Evolutionary conservation across 2,329 filamentous ascomycete genomes (phyloP).

Genomic region (Leptographium lundbergii): DNA sequence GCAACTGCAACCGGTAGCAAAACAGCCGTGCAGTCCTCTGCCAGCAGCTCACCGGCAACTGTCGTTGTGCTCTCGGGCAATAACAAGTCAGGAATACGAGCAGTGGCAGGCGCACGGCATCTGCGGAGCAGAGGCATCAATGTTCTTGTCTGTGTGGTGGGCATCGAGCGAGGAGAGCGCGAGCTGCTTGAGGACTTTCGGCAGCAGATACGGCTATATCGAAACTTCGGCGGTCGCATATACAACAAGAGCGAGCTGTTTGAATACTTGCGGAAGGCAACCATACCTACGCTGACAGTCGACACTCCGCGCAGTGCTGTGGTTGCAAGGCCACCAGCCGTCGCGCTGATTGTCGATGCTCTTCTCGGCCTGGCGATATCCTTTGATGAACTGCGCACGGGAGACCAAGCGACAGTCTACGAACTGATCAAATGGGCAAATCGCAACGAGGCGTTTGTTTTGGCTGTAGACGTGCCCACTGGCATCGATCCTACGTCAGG

Average conservation of each 20-base stretch:
- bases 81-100: conserved; percentile 75
- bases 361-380: conserved; percentile 75
- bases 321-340: conserved; percentile 45
- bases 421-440: conserved; percentile 93
- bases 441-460: conserved; percentile 65
- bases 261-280: conserved; percentile 40
- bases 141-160: conserved; percentile 72
- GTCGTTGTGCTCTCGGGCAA: conserved; percentile 85
- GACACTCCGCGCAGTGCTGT: conserved; percentile 21
- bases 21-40: neutral
- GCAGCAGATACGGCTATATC: conserved; percentile 73
- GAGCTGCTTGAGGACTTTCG: conserved; percentile 70
- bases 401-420: conserved; percentile 72
- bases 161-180: conserved; percentile 66
- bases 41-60: conserved; percentile 17
- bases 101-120: conserved; percentile 75
- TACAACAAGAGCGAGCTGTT: conserved; percentile 48
- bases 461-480: conserved; percentile 84
- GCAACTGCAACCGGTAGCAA: conserved; percentile 13
- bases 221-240: conserved; percentile 68
- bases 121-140: conserved; percentile 72
- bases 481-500: conserved; percentile 74
- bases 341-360: conserved; percentile 79
- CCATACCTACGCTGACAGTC: conserved; percentile 23
- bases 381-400: conserved; percentile 76